Base-by-base conservation (phyloP, 2,329 filamentous ascomycete genomes). In the Leptographium wingfieldii region DNA sequence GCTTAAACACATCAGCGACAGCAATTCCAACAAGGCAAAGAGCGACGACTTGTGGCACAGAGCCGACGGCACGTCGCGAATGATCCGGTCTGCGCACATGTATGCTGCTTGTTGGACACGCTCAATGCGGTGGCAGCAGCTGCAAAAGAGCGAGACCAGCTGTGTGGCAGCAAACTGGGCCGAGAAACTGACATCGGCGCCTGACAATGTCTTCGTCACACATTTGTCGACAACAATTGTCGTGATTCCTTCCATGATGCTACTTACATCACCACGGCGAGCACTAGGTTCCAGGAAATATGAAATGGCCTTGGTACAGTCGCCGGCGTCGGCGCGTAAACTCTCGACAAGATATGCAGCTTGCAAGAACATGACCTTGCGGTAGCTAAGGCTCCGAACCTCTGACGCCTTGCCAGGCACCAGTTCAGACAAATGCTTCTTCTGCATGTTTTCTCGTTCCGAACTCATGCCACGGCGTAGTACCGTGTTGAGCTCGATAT, bases 281-380 rank as follows among this genome's bases (percentile, higher is more conserved):
- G 86, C 87, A 66, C 90, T 92, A 6, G 91, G 91, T 68, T 99
- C 94, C n/a, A 95, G 77, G 72, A 97, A 99, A 73, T 99, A 99
- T 0, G 85, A 87, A 52, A 97, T 76, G 4, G 91, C 86, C 68
- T 92, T 90, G 29, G 90, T 95, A 71, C 92, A 97, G 69, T 96
- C 88, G 11, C 94, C 94, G 9, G 88, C 82, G 60, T 88, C 85
- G 25, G 92, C 92, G 61, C 95, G 85, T 31, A 99, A 77, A 61
- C 84, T 92, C 70, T 97, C 95, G 6, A 99, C 86, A 1, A 97
- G 77, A 66, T 95, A 87, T 2, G 92, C 88, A 3, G 95, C 87
- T 67, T 95, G 94, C 16, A 99, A 75, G 68, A 97, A 99, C 55
- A 97, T 89, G 29, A 88, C 84, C 70, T 96, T 94, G 27, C 91